phyloP scores from a whole-genome alignment of 1,284 basidiomycete genomes.

The Cutaneotrichosporon curvatum region DNA sequence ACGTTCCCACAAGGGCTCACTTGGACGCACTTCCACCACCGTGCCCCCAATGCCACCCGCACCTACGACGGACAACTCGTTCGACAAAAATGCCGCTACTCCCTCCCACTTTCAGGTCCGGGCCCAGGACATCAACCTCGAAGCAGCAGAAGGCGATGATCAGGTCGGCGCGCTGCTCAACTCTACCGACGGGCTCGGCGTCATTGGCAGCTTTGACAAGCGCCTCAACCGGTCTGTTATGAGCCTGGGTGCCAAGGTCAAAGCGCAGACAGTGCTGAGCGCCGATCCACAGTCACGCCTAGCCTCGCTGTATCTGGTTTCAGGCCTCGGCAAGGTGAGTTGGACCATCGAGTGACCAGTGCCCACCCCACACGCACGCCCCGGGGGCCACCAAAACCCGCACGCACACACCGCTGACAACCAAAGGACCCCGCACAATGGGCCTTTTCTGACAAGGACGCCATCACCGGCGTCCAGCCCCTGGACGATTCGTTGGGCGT shows the following conservation, averaged over 20 bases:
- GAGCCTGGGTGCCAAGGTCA: constrained; percentile 17
- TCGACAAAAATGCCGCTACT: not conserved
- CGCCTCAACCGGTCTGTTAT: constrained; percentile 15
- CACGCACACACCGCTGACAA: too few species aligned
- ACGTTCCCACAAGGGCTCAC: constrained; percentile 6
- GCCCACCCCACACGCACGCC: not conserved
- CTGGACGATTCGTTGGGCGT: constrained; percentile 78
- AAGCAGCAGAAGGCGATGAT: constrained; percentile 9
- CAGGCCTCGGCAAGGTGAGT: constrained; percentile 48
- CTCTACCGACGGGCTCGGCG: constrained; percentile 7
- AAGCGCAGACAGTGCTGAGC: constrained; percentile 34
- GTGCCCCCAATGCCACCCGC: not conserved
- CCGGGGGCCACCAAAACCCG: not conserved
- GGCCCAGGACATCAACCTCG: not conserved
- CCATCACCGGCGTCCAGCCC: constrained; percentile 74
- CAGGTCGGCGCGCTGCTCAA: constrained; percentile 7
- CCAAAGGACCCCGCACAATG: constrained; percentile 50
- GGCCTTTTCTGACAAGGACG: constrained; percentile 85
- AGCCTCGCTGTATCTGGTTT: constrained; percentile 49
- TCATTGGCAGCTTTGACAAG: constrained; percentile 17
- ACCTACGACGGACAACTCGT: not conserved
- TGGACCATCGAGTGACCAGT: not conserved
- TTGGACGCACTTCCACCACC: not conserved
- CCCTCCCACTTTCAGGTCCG: not conserved
- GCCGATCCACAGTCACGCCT: constrained; percentile 37